Base-by-base conservation (phyloP, 202 grass and related monocot species). In the Alloteropsis angusta region DNA sequence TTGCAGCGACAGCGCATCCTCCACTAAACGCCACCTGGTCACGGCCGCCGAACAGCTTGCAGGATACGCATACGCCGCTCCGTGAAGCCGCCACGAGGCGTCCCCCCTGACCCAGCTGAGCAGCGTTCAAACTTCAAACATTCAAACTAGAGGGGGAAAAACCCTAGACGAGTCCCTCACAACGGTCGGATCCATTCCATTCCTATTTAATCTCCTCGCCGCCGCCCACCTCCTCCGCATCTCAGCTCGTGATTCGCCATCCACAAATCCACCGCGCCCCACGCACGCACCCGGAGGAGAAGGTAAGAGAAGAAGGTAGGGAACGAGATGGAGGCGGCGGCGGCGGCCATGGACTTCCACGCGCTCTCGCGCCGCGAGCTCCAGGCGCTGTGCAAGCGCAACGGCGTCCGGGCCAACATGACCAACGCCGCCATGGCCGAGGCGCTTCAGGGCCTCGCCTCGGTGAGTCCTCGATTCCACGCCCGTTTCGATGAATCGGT, bases 341-440 rank as follows among this genome's bases (percentile, higher is more conserved):
- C 30, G 14, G 25, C 9, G 83, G 72, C 76, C 79, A 93, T 98
- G 92, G 92, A 98, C 66, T 90, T 98, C 58, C 76, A 91, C 75
- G 41, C 80, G 63, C 78, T 98, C 30, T 83, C 85, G 0, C 88
- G 87, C 45, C 85, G 75, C 44, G 92, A 95, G 53, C 96, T 95
- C 23, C 90, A 98, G 83, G 85, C 76, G 36, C 76, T 98, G 43
- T 95, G 92, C 87, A 95, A 95, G 92, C 90, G 86, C 78, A 93
- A 95, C 62, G 82, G 83, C 21, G 82, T 98, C 81, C 79, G 89
- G 10, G 96, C 96, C 49, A 98, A 98, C 81, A 88, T 95, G 70
- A 95, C 90, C 63, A 99, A 99, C 71, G 39, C 77, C 71, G 92
- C 92, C 92, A 95, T 95, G 96, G 92, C 77, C 56, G 90, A 99